A percentile compares a stretch with the other conserved stretches of the same genome.
Evolutionary conservation across 495 filamentous ascomycete genomes (phyloP).

Genomic region (Annulohypoxylon maeteangense): DNA sequence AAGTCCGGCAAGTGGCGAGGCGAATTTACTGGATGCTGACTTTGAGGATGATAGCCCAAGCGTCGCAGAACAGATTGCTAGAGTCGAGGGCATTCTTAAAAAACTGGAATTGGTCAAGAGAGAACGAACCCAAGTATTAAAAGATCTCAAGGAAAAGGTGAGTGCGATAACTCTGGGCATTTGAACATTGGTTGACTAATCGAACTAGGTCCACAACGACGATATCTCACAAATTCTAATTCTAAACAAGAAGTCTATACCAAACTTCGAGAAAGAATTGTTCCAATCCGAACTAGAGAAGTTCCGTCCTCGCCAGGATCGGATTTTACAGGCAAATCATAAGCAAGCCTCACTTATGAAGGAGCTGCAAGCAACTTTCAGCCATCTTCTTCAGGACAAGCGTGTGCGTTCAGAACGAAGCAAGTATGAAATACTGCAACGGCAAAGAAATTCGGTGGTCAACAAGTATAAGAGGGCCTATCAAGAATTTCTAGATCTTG

Average conservation of each 20-base stretch:
- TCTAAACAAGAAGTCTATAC: slow-evolving; percentile 93
- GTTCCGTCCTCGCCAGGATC: slow-evolving; percentile 91
- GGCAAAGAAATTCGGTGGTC: slow-evolving; percentile 83
- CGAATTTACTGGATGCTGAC: slow-evolving; percentile 88
- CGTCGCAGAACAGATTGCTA: slow-evolving; percentile 88
- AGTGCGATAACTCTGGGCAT: slow-evolving; percentile 23
- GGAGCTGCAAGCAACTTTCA: slow-evolving; percentile 89
- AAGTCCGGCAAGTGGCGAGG: slow-evolving; percentile 73
- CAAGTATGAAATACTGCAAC: slow-evolving; percentile 88
- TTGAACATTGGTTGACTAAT: slow-evolving; percentile 46
- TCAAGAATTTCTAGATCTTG: slow-evolving; percentile 91
- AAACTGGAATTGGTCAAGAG: slow-evolving; percentile 91
- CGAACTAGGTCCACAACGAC: slow-evolving; percentile 82
- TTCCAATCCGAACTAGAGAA: slow-evolving; percentile 97
- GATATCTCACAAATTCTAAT: slow-evolving; percentile 98
- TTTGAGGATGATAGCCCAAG: slow-evolving; percentile 81
- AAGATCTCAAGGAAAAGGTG: slow-evolving; percentile 98
- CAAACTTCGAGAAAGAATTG: slow-evolving; percentile 86
- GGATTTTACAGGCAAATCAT: slow-evolving; percentile 89
- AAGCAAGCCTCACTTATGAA: slow-evolving; percentile 95
- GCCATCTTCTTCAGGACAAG: slow-evolving; percentile 90
- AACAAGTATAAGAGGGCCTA: slow-evolving; percentile 90
- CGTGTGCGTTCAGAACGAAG: slow-evolving; percentile 92
- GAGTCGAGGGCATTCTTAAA: slow-evolving; percentile 90
- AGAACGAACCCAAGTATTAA: slow-evolving; percentile 89